Evolutionary conservation across 1,139 yeast species (phyloP), one percentile per base, ranked within the genome.

Genomic region (Candida freyschussii): DNA sequence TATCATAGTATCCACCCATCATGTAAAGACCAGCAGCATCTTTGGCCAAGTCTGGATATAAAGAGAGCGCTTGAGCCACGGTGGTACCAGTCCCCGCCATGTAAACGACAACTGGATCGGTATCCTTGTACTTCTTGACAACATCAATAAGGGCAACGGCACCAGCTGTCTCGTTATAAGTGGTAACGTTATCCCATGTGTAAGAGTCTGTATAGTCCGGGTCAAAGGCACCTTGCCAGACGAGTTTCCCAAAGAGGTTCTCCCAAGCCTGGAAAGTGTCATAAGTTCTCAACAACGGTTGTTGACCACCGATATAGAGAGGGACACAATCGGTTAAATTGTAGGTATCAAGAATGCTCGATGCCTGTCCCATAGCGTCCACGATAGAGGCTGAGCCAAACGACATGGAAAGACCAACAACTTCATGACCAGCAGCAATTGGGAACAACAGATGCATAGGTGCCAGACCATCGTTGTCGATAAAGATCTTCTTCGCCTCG

Each of bases 1-100:
- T 56, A 44, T 64, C 69, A 34, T 61, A 45, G 46, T 59, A 64
- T 16, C 68, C 69, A 30, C 69, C 69, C 69, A 64, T 64, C 30
- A 64, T 52, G 46, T 57, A 63, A 33, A 64, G 50, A 26, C 63
- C 64, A 19, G 57, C 65, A 28, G 65, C 61, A 24, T 63, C 65
- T 37, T 63, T 48, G 16, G 60, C 58, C 32, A 64, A 41, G 20
- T 51, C 41, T 26, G 69, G 69, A 40, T 63, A 64, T 23, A 63
- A 45, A 14, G 60, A 50, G 15, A 64, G 31, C 8, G 69, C 69
- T 47, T 62, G 67, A 11, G 69, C 69, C 27, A 64, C 64, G 9
- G 67, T 63, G 18, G 69, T 64, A 61, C 60, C 56, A 41, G 59
- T 51, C 30, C 69, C 69, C 22, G 64, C 67, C 32, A 65, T 60